phyloP scores from a whole-genome alignment of 345 rosid species.

The Geranium rotundifolium region DNA sequence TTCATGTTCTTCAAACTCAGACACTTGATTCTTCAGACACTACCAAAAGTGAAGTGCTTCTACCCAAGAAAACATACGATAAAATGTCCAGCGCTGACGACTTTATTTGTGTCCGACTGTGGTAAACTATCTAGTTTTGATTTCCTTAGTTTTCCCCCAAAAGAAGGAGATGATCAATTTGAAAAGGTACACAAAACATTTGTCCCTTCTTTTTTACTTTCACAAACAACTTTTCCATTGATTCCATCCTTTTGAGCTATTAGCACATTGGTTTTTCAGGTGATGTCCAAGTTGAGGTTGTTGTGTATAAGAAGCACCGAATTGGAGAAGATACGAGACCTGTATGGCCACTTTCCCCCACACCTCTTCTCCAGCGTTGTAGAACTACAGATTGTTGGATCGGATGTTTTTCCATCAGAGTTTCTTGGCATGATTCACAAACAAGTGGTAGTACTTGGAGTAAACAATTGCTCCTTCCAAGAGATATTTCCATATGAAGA shows the following conservation, averaged over 20 bases:
- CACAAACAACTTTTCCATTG: too few species aligned
- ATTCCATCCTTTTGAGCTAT: neutral
- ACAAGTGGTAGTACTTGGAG: too few species aligned
- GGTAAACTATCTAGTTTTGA: neutral
- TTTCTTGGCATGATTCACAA: too few species aligned
- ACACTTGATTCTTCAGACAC: too few species aligned
- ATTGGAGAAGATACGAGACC: neutral
- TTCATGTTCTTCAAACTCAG: neutral
- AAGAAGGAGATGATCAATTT: neutral
- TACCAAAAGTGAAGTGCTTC: neutral
- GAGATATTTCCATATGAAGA: too few species aligned
- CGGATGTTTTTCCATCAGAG: neutral
- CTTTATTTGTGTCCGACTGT: neutral
- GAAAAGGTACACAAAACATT: neutral
- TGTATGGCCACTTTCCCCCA: neutral
- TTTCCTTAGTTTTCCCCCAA: neutral
- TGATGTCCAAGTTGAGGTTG: neutral
- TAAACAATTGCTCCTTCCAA: too few species aligned
- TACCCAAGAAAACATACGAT: neutral
- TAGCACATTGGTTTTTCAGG: neutral
- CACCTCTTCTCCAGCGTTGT: neutral
- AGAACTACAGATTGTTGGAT: neutral
- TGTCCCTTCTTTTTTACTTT: too few species aligned
- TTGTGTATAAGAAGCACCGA: neutral
- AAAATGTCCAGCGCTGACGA: neutral